phyloP scores from a whole-genome alignment of 176 grass and related monocot genomes.

The Lolium rigidum region DNA sequence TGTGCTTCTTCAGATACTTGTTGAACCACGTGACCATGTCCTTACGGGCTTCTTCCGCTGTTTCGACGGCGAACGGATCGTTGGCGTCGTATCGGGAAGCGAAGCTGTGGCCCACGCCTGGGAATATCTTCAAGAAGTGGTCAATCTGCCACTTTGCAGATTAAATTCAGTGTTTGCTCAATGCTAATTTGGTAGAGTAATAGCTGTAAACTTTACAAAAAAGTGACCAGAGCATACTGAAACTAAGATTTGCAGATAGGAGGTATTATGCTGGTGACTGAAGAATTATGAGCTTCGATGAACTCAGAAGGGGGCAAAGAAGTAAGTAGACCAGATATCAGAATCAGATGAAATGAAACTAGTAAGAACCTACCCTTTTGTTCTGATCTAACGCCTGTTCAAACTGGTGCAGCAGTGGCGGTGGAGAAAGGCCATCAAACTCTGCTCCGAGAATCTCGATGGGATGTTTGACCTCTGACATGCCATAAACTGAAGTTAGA shows the following conservation, averaged over 20 bases:
- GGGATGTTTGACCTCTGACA: constrained; percentile 50
- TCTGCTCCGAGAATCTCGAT: constrained; percentile 62
- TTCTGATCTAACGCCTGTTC: constrained; percentile 49
- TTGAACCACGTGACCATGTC: constrained; percentile 59
- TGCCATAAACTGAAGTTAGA: neutral
- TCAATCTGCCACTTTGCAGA: constrained; percentile 39
- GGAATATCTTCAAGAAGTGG: constrained; percentile 66
- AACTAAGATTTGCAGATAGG: too few species aligned
- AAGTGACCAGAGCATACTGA: too few species aligned
- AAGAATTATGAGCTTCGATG: neutral
- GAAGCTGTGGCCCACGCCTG: constrained; percentile 50
- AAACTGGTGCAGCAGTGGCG: constrained; percentile 52
- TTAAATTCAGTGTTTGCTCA: too few species aligned
- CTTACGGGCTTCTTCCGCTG: constrained; percentile 53
- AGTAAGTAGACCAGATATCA: neutral
- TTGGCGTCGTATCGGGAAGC: constrained; percentile 48
- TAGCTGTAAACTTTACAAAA: too few species aligned
- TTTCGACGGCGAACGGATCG: constrained; percentile 47
- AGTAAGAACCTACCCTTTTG: constrained; percentile 28
- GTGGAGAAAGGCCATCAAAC: constrained; percentile 44
- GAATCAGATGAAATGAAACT: neutral
- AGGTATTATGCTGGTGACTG: too few species aligned
- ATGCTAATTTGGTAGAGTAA: too few species aligned
- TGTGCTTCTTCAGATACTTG: constrained; percentile 41
- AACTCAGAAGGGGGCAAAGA: neutral